Percentiles rank a stretch among this genome's conserved stretches.
These are phyloP conservation scores for Colletotrichum orchidophilum DNA, from an alignment of 2,329 filamentous ascomycete genomes.

Conservation along the genomic window DNA sequence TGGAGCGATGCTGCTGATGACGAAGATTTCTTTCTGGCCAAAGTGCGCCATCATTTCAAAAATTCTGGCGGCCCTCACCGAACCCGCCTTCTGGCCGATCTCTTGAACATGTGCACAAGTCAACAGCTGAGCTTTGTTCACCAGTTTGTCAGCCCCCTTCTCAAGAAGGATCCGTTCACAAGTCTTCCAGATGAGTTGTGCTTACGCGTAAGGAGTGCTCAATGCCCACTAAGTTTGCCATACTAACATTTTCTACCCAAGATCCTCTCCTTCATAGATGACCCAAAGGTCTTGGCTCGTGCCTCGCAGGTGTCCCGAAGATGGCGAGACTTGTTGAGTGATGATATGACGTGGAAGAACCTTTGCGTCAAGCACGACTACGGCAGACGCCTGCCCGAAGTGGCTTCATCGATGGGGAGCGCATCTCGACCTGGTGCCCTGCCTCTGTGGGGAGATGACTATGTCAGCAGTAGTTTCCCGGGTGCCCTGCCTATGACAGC, in stretches of 20 bases:
- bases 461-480: slow-evolving; percentile 54
- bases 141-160: slow-evolving; percentile 90
- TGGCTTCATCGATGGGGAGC: slow-evolving; percentile 35
- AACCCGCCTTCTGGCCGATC: slow-evolving; percentile 83
- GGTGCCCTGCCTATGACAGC: slow-evolving; percentile 50
- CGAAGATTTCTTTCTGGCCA: slow-evolving; percentile 83
- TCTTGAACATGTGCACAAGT: slow-evolving; percentile 94
- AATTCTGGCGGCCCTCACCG: slow-evolving; percentile 79
- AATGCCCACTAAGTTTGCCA: not conserved
- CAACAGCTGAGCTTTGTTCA: slow-evolving; percentile 96
- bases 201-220: slow-evolving; percentile 71
- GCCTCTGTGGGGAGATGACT: slow-evolving; percentile 34
- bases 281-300: slow-evolving; percentile 90
- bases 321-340: slow-evolving; percentile 92
- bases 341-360: slow-evolving; percentile 98
- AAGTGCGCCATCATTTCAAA: slow-evolving; percentile 83
- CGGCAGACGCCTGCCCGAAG: slow-evolving; percentile 66
- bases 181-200: slow-evolving; percentile 93
- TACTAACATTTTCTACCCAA: slow-evolving; percentile 46
- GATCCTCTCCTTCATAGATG: slow-evolving; percentile 97
- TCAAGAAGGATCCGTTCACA: slow-evolving; percentile 97
- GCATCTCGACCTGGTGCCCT: slow-evolving; percentile 22
- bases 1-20: slow-evolving; percentile 83
- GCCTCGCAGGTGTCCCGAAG: slow-evolving; percentile 95
- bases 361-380: slow-evolving; percentile 97